Conservation (phyloP, 2,329 filamentous ascomycete species). For the Neoascochyta sp. region DNA sequence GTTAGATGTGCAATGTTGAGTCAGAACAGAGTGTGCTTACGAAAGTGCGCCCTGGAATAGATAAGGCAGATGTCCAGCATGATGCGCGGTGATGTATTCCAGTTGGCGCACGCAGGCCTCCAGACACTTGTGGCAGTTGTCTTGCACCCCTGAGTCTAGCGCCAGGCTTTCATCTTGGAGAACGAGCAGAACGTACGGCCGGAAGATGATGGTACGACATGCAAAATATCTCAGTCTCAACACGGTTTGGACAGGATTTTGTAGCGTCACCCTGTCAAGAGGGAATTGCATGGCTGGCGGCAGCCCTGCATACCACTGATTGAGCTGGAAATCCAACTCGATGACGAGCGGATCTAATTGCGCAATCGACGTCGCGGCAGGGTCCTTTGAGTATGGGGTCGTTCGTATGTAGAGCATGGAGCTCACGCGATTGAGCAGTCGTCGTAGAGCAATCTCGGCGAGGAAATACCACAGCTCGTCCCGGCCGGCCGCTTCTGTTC, state of each 20-base stretch:
- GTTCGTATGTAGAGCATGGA: slow-evolving; percentile 76
- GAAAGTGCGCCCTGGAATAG: slow-evolving; percentile 76
- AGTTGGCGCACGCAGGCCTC: slow-evolving; percentile 77
- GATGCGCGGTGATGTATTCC: slow-evolving; percentile 73
- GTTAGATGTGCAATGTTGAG: too few species aligned
- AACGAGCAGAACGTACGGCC: slow-evolving; percentile 76
- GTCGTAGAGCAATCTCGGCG: slow-evolving; percentile 73
- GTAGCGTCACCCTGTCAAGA: slow-evolving; percentile 62
- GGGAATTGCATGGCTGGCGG: slow-evolving; percentile 74
- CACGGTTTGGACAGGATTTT: slow-evolving; percentile 75
- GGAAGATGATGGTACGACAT: slow-evolving; percentile 81
- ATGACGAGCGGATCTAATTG: slow-evolving; percentile 73
- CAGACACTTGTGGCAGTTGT: slow-evolving; percentile 76
- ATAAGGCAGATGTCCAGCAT: slow-evolving; percentile 80
- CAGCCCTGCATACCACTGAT: slow-evolving; percentile 79
- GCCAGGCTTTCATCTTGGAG: slow-evolving; percentile 72
- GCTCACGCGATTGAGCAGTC: slow-evolving; percentile 73
- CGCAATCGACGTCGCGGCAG: slow-evolving; percentile 61
- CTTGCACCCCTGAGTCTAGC: slow-evolving; percentile 67
- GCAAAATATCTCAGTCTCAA: slow-evolving; percentile 77
- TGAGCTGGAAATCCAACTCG: slow-evolving; percentile 77
- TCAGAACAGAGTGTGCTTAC: too few species aligned
- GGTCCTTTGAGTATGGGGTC: slow-evolving; percentile 31
- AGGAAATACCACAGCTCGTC: slow-evolving; percentile 86
- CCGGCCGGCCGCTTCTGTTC: slow-evolving; percentile 63